phyloP scores from a whole-genome alignment of 129 eudicot species.

The Mikania micrantha region DNA sequence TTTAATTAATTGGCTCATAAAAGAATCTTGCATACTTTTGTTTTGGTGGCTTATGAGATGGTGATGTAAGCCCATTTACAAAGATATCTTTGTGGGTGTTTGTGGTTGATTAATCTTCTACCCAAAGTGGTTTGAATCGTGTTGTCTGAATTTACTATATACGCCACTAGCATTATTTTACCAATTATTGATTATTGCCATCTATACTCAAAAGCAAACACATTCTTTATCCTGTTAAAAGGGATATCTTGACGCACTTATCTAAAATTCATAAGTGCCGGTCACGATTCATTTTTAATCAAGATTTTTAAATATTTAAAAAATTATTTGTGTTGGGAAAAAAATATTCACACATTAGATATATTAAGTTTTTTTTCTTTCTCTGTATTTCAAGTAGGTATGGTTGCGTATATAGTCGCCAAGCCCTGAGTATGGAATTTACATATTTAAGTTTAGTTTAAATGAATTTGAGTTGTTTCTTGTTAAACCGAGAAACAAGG shows the following conservation, averaged over 20 bases:
- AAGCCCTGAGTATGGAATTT: too few relatives aligned
- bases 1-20: too few relatives aligned
- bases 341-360: background rate
- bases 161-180: conserved; percentile 23
- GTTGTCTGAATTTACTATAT: conserved; percentile 12
- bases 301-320: background rate
- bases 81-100: conserved; percentile 9
- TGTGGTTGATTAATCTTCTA: conserved; percentile 19
- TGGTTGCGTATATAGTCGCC: too few relatives aligned
- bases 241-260: conserved; percentile 26
- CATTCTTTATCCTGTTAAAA: background rate
- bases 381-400: background rate
- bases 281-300: background rate
- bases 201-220: background rate
- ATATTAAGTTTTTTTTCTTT: background rate
- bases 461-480: too few relatives aligned
- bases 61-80: conserved; percentile 30
- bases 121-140: conserved; percentile 1
- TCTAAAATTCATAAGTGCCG: background rate
- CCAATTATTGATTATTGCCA: conserved; percentile 15
- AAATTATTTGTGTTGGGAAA: background rate
- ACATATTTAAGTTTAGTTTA: too few relatives aligned
- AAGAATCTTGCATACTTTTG: too few relatives aligned
- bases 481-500: too few relatives aligned
- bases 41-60: too few relatives aligned